Evolutionary conservation across 768 basidiomycete species (phyloP), one percentile per base, ranked within the genome.

Genomic region (Jaapia argillacea): DNA sequence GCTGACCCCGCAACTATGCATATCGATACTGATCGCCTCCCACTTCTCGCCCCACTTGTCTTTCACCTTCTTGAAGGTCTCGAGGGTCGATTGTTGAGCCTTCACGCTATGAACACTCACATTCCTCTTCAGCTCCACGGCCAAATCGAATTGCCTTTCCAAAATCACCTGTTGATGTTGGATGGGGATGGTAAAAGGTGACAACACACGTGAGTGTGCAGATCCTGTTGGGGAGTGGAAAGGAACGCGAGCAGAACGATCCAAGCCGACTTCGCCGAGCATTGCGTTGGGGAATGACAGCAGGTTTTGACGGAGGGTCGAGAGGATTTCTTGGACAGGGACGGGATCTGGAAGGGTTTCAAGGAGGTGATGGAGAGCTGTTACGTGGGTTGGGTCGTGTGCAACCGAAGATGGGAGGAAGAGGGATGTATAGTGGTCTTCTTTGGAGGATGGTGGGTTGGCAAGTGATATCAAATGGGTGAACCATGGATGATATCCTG

Each of bases 401-500:
- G 53, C 52, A 43, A 43, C 50, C n/a, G 55, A 43, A 13, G 48
- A 51, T 7, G 48, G 43, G 6, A 84, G 66, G 52, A 96, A 84
- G 26, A 97, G 70, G 3, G 55, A 55, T 14, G 71, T 60, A 62
- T 96, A 98, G 62, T 98, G 94, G 12, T 69, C 66, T 49, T 77
- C 74, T 56, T 83, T 92, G 18, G 73, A 67, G 23, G 59, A 46
- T 12, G 60, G 41, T 14, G 35, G 41, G 45, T 53, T 54, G 38
- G 52, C 58, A 43, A 74, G 53, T 24, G 83, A 72, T 53, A 96
- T 87, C 48, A 71, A 71, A 59, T 96, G 79, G 2, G 81, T 72
- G 62, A 87, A 93, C 94, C 94, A 97, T 2, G 94, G 94, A 58
- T 97, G 94, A 54, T 90, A 81, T 36, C 93, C 88, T 91, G 53